phyloP scores from a whole-genome alignment of 129 eudicot genomes.

The Lactuca sativa region DNA sequence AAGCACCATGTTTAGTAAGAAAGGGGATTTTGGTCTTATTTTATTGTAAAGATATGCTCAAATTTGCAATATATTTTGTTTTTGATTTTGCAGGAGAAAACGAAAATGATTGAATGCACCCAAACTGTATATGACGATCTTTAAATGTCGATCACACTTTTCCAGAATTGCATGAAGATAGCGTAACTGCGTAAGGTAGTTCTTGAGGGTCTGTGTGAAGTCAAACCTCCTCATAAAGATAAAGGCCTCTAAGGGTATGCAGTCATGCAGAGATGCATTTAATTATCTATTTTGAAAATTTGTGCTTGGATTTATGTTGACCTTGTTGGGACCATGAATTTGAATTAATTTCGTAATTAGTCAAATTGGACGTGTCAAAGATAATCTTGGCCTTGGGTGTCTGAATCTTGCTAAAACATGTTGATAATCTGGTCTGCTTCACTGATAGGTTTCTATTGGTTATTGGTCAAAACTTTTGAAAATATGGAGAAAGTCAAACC shows the following conservation, averaged over 20 bases:
- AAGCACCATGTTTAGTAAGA: neutral
- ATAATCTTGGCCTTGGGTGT: neutral
- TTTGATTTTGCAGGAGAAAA: neutral
- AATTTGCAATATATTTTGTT: neutral
- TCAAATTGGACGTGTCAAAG: slow-evolving; percentile 22
- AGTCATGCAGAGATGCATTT: neutral
- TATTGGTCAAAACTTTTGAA: slow-evolving; percentile 24
- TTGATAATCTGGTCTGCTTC: slow-evolving; percentile 6
- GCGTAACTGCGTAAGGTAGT: no score
- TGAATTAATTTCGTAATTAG: slow-evolving; percentile 28
- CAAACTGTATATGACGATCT: neutral
- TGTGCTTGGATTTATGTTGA: slow-evolving; percentile 11
- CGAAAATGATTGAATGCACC: neutral
- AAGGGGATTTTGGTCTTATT: no score
- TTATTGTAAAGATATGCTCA: neutral
- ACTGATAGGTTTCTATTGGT: neutral
- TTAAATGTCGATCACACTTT: neutral
- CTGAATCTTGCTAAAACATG: no score
- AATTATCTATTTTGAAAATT: neutral
- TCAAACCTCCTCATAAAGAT: slow-evolving; percentile 13
- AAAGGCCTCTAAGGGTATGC: no score
- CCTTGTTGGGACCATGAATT: slow-evolving; percentile 23
- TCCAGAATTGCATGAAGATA: neutral
- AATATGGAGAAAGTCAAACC: slow-evolving; percentile 20
- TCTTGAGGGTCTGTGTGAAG: neutral